Conservation (phyloP, 768 basidiomycete genomes). For the Wakefieldia striispora region DNA sequence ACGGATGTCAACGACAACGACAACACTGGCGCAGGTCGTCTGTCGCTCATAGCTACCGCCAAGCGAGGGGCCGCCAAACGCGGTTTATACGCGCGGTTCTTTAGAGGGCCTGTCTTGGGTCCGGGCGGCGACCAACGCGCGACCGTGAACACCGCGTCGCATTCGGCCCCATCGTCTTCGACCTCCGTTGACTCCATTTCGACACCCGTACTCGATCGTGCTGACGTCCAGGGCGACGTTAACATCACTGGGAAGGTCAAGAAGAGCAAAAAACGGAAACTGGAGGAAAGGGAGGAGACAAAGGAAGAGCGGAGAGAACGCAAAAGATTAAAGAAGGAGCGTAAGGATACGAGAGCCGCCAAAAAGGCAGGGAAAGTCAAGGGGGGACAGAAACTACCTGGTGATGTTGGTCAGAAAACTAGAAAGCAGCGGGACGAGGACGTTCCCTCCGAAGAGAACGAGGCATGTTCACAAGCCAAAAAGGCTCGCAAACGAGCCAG, state of each 20-base stretch:
- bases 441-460: not conserved
- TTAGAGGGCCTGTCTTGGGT: conserved; percentile 69
- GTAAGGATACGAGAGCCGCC: conserved; percentile 14
- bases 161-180: not conserved
- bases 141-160: not conserved
- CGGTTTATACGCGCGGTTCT: conserved; percentile 77
- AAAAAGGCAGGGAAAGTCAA: conserved; percentile 9
- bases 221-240: not conserved
- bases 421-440: not conserved
- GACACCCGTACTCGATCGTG: not conserved
- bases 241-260: not conserved
- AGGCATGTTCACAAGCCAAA: not conserved
- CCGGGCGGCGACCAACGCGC: conserved; percentile 33
- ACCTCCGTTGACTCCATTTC: not conserved
- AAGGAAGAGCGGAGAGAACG: conserved; percentile 21
- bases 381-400: not conserved
- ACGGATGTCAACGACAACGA: not conserved
- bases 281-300: conserved; percentile 7
- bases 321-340: conserved; percentile 25
- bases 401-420: not conserved
- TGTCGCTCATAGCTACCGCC: conserved; percentile 58
- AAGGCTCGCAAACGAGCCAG: conserved; percentile 9
- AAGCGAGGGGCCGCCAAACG: conserved; percentile 78
- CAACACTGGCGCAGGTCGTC: conserved; percentile 19
- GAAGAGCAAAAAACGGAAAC: conserved; percentile 11